These are phyloP conservation scores for Naegleria gruberi DNA, from an alignment of 208 protist species.

Conservation along the genomic window DNA sequence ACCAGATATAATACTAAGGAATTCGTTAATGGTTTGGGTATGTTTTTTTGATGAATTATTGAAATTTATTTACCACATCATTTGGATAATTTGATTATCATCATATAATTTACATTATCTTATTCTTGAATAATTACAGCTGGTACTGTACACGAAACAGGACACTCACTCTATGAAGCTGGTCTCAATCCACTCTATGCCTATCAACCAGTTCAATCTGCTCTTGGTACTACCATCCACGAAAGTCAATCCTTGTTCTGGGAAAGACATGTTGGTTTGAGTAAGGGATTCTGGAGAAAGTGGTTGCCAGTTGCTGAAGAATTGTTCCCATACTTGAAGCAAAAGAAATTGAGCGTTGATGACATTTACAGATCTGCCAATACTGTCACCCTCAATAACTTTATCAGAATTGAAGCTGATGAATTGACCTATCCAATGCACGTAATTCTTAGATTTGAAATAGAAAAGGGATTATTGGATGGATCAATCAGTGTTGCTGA, in stretches of 20 bases:
- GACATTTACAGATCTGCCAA: background rate
- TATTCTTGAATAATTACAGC: too few species aligned
- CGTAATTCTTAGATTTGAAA: conserved; percentile 73
- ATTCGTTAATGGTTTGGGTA: conserved; percentile 49
- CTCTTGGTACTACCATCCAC: conserved; percentile 56
- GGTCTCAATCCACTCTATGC: background rate
- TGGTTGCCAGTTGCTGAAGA: background rate
- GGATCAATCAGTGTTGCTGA: conserved; percentile 62
- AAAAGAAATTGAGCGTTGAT: background rate
- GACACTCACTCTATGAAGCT: conserved; percentile 76
- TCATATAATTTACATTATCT: too few species aligned
- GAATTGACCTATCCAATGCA: conserved; percentile 78
- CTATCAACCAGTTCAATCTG: conserved; percentile 52
- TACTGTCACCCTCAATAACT: conserved; percentile 44
- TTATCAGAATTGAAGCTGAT: conserved; percentile 69
- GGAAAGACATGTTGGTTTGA: conserved; percentile 59
- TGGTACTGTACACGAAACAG: conserved; percentile 67
- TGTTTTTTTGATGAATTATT: too few species aligned
- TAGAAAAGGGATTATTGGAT: conserved; percentile 68
- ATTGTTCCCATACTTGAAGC: background rate
- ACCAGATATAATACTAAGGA: conserved; percentile 57
- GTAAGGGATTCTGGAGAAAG: conserved; percentile 47
- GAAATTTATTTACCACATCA: too few species aligned
- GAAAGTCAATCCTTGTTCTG: conserved; percentile 51
- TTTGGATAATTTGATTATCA: too few species aligned